phyloP scores from a whole-genome alignment of 1,284 basidiomycete genomes.

The Neonothopanus nambi region DNA sequence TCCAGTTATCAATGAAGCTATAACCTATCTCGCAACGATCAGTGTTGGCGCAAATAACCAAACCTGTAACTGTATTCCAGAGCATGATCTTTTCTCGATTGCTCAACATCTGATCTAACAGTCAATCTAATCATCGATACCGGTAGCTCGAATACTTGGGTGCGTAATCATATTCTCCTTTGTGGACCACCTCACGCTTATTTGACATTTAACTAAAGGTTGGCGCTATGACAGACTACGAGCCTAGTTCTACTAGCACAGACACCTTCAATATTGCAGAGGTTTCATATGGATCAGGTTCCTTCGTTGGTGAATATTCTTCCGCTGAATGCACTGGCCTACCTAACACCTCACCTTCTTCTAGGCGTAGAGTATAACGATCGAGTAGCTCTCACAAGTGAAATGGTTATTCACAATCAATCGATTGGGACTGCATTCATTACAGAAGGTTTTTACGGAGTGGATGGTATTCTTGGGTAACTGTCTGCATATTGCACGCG shows the following conservation, averaged over 20 bases:
- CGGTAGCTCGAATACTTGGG: conserved; percentile 37
- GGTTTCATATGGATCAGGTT: conserved; percentile 5
- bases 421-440: conserved; percentile 51
- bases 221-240: not conserved
- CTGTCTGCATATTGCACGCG: not conserved
- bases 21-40: conserved; percentile 1
- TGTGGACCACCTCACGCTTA: not conserved
- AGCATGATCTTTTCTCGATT: not conserved
- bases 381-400: conserved; percentile 34
- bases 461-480: conserved; percentile 57
- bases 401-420: conserved; percentile 48
- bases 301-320: not conserved
- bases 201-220: not conserved
- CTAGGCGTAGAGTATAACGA: conserved; percentile 9
- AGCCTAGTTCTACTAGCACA: not conserved
- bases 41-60: not conserved
- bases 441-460: conserved; percentile 38
- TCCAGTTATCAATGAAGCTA: conserved; percentile 3
- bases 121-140: conserved; percentile 53
- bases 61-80: not conserved
- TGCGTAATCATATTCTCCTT: conserved; percentile 35
- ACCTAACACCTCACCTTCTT: not conserved
- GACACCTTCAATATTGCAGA: conserved; percentile 2
- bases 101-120: not conserved
- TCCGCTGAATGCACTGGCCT: not conserved